phyloP scores from a whole-genome alignment of 1,284 basidiomycete genomes.

The Meira nashicola region DNA sequence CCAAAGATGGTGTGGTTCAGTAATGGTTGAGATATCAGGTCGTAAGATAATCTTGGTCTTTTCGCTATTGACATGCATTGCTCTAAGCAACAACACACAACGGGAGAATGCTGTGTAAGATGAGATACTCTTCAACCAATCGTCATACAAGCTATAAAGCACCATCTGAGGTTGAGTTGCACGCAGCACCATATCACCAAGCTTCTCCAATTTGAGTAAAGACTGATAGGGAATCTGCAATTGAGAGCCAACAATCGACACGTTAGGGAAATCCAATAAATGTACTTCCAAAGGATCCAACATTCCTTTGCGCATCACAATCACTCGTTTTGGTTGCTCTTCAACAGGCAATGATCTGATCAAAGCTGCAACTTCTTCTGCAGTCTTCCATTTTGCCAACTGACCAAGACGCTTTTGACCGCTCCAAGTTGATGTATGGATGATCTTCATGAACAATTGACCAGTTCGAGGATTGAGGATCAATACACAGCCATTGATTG shows the following conservation, averaged over 20 bases:
- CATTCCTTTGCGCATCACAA: constrained; percentile 99
- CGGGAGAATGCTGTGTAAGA: constrained; percentile 99
- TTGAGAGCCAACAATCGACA: constrained; percentile 98
- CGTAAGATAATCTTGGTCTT: constrained; percentile 73
- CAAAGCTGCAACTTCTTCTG: constrained; percentile 97
- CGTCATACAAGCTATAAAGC: constrained; percentile 94
- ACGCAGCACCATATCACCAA: constrained; percentile 93
- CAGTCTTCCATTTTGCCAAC: constrained; percentile 99
- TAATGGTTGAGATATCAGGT: constrained; percentile 65
- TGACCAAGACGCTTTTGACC: constrained; percentile 99
- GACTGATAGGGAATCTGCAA: constrained; percentile 98
- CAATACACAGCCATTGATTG: constrained; percentile 99
- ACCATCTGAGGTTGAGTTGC: constrained; percentile 99
- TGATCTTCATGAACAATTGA: constrained; percentile 96
- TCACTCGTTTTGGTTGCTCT: constrained; percentile 99
- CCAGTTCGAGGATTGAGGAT: constrained; percentile 99
- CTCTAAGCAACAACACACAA: constrained; percentile 87
- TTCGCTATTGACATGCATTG: constrained; percentile 97
- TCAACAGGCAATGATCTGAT: constrained; percentile 95
- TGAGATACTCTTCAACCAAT: constrained; percentile 98
- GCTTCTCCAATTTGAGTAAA: constrained; percentile 99
- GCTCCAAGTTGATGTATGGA: constrained; percentile 99
- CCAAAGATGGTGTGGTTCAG: constrained; percentile 96
- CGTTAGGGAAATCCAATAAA: constrained; percentile 96
- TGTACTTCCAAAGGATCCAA: constrained; percentile 85